A percentile compares a stretch with the other conserved stretches of the same genome.
These are phyloP conservation scores for Geotrichum aggregatum DNA, from an alignment of 1,139 yeast genomes.

Conservation along the genomic window DNA sequence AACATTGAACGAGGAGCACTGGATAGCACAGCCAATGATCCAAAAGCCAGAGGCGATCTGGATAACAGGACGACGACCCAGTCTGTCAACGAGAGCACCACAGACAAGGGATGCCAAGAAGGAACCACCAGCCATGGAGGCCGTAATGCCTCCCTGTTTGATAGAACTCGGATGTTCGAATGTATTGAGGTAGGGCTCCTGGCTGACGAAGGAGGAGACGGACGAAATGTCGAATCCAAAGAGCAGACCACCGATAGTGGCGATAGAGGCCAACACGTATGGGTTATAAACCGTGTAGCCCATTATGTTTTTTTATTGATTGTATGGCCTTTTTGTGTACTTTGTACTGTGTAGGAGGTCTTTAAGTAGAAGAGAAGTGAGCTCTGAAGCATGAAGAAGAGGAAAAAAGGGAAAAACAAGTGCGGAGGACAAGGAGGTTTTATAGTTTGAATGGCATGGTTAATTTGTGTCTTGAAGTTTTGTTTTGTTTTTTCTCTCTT, in stretches of 20 bases:
- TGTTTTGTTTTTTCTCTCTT: neutral
- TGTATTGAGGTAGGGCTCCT: slow-evolving; percentile 51
- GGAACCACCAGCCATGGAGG: slow-evolving; percentile 95
- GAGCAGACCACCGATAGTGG: slow-evolving; percentile 92
- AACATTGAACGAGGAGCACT: slow-evolving; percentile 67
- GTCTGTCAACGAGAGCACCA: slow-evolving; percentile 54
- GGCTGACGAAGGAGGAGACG: slow-evolving; percentile 80
- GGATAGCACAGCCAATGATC: slow-evolving; percentile 77
- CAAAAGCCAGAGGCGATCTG: slow-evolving; percentile 73
- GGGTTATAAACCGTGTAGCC: slow-evolving; percentile 38
- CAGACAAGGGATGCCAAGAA: slow-evolving; percentile 44
- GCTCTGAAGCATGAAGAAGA: too few relatives aligned
- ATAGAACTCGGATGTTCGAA: slow-evolving; percentile 41
- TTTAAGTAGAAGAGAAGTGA: too few relatives aligned
- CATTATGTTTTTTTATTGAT: neutral
- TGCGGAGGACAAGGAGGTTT: too few relatives aligned
- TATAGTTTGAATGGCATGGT: neutral
- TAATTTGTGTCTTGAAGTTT: neutral
- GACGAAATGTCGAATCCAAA: slow-evolving; percentile 94
- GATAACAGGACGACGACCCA: slow-evolving; percentile 73
- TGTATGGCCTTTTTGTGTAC: too few relatives aligned
- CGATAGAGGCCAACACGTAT: slow-evolving; percentile 43
- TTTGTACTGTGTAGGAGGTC: too few relatives aligned
- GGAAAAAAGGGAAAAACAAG: neutral
- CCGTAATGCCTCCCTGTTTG: slow-evolving; percentile 81